Conservation (phyloP, 2,329 filamentous ascomycete species). For the Neoscytalidium dimidiatum region DNA sequence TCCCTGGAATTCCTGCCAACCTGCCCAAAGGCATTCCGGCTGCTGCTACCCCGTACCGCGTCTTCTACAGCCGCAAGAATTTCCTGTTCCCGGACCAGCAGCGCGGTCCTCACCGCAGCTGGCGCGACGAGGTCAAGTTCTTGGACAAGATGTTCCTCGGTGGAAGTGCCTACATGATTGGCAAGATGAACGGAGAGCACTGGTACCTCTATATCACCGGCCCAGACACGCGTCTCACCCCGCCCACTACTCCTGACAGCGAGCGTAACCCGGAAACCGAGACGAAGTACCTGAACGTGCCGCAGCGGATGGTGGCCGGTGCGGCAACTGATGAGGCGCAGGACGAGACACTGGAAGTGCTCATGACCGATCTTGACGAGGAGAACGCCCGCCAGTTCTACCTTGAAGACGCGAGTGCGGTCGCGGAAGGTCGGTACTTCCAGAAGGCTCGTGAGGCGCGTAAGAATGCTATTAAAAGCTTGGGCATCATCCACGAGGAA, state of each 20-base stretch:
- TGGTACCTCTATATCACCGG: constrained; percentile 98
- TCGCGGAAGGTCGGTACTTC: constrained; percentile 79
- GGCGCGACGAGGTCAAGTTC: constrained; percentile 92
- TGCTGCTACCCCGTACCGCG: constrained; percentile 85
- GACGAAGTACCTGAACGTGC: constrained; percentile 60
- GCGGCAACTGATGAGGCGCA: constrained; percentile 51
- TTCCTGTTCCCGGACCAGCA: constrained; percentile 95
- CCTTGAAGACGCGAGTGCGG: constrained; percentile 80
- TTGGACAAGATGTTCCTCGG: constrained; percentile 89
- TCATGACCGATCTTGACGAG: constrained; percentile 70
- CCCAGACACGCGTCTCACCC: constrained; percentile 76
- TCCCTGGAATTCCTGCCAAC: constrained; percentile 73
- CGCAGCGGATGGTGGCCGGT: constrained; percentile 56
- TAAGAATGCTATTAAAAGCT: constrained; percentile 59
- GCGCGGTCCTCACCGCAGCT: constrained; percentile 91
- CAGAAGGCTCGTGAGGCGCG: constrained; percentile 66
- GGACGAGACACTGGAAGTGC: constrained; percentile 74
- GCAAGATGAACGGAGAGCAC: constrained; percentile 99
- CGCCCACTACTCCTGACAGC: constrained; percentile 71
- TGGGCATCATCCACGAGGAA: constrained; percentile 61
- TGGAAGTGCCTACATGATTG: constrained; percentile 98
- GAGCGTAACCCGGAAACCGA: constrained; percentile 54
- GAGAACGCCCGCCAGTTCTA: constrained; percentile 69
- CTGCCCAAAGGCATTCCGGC: constrained; percentile 67
- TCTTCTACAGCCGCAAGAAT: constrained; percentile 99